A percentile compares a stretch with the other conserved stretches of the same genome.
These are phyloP conservation scores for Lactarius sp. DNA, from an alignment of 768 basidiomycete species.

Conservation along the genomic window DNA sequence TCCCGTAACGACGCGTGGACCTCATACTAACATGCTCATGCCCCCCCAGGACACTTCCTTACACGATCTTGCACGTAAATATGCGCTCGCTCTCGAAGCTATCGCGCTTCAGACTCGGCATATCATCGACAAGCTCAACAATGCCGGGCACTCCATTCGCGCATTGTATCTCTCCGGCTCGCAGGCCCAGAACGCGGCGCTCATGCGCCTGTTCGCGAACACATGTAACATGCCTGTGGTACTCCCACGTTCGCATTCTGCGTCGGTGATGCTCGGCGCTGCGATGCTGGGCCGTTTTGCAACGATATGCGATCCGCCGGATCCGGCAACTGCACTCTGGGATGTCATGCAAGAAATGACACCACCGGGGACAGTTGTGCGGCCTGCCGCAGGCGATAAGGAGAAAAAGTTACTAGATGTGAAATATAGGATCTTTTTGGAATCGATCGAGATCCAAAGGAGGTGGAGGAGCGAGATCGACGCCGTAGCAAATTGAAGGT, in stretches of 20 bases:
- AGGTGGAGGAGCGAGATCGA: slow-evolving; percentile 81
- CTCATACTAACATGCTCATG: neutral
- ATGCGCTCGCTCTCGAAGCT: slow-evolving; percentile 86
- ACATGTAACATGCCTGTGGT: slow-evolving; percentile 79
- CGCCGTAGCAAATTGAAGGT: slow-evolving; percentile 37
- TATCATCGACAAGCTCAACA: slow-evolving; percentile 88
- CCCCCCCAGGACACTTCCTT: slow-evolving; percentile 57
- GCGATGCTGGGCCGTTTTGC: slow-evolving; percentile 94
- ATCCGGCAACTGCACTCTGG: slow-evolving; percentile 73
- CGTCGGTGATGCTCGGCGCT: slow-evolving; percentile 86
- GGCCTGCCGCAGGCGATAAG: slow-evolving; percentile 52
- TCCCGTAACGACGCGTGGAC: neutral
- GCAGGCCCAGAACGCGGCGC: slow-evolving; percentile 81
- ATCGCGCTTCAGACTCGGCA: slow-evolving; percentile 94
- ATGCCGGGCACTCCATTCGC: slow-evolving; percentile 74
- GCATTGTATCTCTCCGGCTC: slow-evolving; percentile 91
- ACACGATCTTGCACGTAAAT: slow-evolving; percentile 81
- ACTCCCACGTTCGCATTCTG: slow-evolving; percentile 67
- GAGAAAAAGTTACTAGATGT: slow-evolving; percentile 78
- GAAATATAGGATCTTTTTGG: slow-evolving; percentile 92
- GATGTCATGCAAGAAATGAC: slow-evolving; percentile 97
- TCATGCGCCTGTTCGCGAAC: slow-evolving; percentile 90
- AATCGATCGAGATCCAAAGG: slow-evolving; percentile 83
- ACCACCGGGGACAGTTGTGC: slow-evolving; percentile 66
- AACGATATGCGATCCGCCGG: slow-evolving; percentile 46